Percentiles rank a stretch among this genome's conserved stretches.
Evolutionary conservation across 345 rosid genomes (phyloP).

Genomic region (Populus nigra): DNA sequence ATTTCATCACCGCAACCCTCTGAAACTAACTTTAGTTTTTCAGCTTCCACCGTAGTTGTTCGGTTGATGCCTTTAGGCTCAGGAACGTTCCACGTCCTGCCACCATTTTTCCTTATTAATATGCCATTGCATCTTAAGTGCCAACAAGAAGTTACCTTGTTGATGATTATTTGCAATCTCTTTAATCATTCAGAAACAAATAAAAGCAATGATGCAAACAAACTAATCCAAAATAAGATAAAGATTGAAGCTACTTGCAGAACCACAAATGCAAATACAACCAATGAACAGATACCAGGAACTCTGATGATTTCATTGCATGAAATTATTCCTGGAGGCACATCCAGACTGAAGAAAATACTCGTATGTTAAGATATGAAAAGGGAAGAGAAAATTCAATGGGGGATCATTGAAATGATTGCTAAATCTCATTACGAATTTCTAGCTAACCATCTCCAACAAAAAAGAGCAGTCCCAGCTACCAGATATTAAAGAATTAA

Average conservation of each 20-base stretch:
- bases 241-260: neutral
- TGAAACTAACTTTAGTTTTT: constrained; percentile 51
- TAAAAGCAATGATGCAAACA: neutral
- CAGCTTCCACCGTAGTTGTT: constrained; percentile 39
- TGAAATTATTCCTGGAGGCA: neutral
- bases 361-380: too few relatives aligned
- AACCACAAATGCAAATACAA: neutral
- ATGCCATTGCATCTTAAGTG: neutral
- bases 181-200: neutral
- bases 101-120: constrained; percentile 13
- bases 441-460: neutral
- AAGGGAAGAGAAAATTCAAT: too few relatives aligned
- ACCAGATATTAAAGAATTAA: neutral
- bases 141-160: neutral
- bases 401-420: too few relatives aligned
- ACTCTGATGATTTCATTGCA: neutral
- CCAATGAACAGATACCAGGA: neutral
- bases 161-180: neutral
- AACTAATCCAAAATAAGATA: too few relatives aligned
- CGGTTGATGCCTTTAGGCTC: constrained; percentile 53
- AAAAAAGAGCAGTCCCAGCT: neutral
- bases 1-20: constrained; percentile 68
- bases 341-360: too few relatives aligned
- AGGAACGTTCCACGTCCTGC: constrained; percentile 83
- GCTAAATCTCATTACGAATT: too few relatives aligned